A percentile compares a stretch with the other conserved stretches of the same genome.
Conservation (phyloP, 73 alveolate genomes). For the Paramecium tetraurelia region DNA sequence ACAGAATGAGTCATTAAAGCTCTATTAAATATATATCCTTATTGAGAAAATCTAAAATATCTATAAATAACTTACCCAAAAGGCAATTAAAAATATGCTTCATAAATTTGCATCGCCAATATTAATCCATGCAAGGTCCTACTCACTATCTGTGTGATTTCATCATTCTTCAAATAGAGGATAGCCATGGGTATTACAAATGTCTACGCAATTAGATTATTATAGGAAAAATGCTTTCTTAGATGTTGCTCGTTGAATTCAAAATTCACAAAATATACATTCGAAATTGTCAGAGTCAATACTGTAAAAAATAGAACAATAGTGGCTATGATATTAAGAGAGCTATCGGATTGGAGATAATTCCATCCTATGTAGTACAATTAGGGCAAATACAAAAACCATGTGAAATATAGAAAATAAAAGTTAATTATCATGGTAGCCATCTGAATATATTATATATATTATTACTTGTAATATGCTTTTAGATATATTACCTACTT, state of each 20-base stretch:
- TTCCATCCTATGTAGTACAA: neutral
- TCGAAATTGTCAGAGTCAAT: neutral
- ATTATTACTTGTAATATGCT: neutral
- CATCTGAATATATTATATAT: neutral
- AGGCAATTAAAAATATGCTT: slow-evolving; percentile 21
- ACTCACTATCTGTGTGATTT: neutral
- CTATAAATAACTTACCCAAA: neutral
- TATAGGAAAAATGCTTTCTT: neutral
- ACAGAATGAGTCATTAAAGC: neutral
- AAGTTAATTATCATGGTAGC: neutral
- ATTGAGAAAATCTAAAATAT: neutral
- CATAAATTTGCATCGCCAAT: neutral
- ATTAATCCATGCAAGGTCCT: slow-evolving; percentile 7
- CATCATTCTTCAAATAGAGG: neutral
- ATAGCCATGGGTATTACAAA: neutral
- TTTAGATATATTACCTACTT: neutral
- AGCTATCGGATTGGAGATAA: neutral
- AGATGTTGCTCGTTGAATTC: neutral
- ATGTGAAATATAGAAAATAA: slow-evolving; percentile 5
- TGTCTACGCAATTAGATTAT: neutral
- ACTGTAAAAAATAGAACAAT: neutral
- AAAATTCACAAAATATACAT: neutral
- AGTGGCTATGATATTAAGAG: neutral
- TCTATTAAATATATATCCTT: neutral
- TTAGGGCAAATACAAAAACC: slow-evolving; percentile 26